Evolutionary conservation across 2,329 filamentous ascomycete species (phyloP), one percentile per base, ranked within the genome.

Genomic region (Dactylellina drechsleri): DNA sequence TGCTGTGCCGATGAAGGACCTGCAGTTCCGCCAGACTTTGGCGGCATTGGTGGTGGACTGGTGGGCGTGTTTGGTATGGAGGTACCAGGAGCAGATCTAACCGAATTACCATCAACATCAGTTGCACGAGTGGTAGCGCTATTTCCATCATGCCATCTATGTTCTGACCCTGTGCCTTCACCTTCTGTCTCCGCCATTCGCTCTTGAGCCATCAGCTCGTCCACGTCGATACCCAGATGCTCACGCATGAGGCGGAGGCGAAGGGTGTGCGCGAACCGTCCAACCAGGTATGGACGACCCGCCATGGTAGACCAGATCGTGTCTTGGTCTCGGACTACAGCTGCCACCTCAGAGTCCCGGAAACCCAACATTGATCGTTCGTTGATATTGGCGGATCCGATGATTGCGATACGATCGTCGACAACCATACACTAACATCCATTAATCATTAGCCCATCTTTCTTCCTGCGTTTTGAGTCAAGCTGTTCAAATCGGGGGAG

Each of bases 351-450:
- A 0, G 94, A 97, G 82, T 99, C 95, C 79, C 95, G 88, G 57
- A 88, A 90, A 7, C 95, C 95, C 76, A 97, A 82, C 92, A 98
- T 93, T 5, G 94, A 98, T 53, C 95, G 89, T 82, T 99, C 95
- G 79, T 99, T 99, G 85, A 99, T 98, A 81, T 99, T 99, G 62
- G 95, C 95, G 53, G 94, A 98, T 16, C 95, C 95, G 79, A 99
- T 99, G 76, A 99, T 89, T 18, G 91, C 94, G 70, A 95, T 88
- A 40, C 94, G 89, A 80, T 99, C 95, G 81, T 99, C 95, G 3
- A 97, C 94, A 66, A 99, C 87, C 85, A 98, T 98, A 78, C 91
- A 91, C 83, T 75, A 59, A 16, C 12, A 16, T 54, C 6, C 18
- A 54, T 40, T 68, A 15, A 50, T 20, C 13, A 18, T 6, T 4